A percentile compares a stretch with the other conserved stretches of the same genome.
phyloP scores from a whole-genome alignment of 2,329 filamentous ascomycete species.

The Penicillium polonicum region DNA sequence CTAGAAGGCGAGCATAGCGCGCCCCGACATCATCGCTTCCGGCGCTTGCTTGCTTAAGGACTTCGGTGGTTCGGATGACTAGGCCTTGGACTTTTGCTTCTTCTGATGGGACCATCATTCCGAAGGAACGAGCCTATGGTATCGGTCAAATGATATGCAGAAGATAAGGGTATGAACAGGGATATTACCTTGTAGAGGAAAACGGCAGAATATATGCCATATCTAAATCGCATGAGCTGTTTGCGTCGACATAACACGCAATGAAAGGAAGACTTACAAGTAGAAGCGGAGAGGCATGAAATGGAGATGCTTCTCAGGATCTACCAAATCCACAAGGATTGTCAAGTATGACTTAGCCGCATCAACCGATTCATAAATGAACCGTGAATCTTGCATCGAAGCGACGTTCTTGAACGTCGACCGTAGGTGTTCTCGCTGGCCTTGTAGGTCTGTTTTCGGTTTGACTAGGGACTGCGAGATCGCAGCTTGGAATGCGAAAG shows the following conservation, averaged over 20 bases:
- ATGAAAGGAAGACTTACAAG: slow-evolving; percentile 39
- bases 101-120: slow-evolving; percentile 57
- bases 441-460: slow-evolving; percentile 36
- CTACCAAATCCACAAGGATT: slow-evolving; percentile 59
- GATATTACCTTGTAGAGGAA: slow-evolving; percentile 61
- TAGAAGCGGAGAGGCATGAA: slow-evolving; percentile 66
- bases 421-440: slow-evolving; percentile 42
- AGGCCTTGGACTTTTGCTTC: slow-evolving; percentile 57
- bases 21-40: slow-evolving; percentile 61
- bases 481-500: slow-evolving; percentile 73
- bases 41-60: slow-evolving; percentile 58
- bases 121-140: slow-evolving; percentile 55
- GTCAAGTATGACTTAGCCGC: slow-evolving; percentile 62
- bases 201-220: slow-evolving; percentile 62
- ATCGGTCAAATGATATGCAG: background rate
- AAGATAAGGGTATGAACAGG: background rate
- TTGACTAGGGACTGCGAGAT: slow-evolving; percentile 53
- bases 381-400: slow-evolving; percentile 61
- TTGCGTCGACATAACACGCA: background rate
- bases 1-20: slow-evolving; percentile 60
- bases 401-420: slow-evolving; percentile 55
- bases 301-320: slow-evolving; percentile 58
- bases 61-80: slow-evolving; percentile 58
- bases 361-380: slow-evolving; percentile 66
- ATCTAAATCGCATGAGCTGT: slow-evolving; percentile 24